phyloP scores from a whole-genome alignment of 179 eudicot genomes.

The Actinidia polygama region DNA sequence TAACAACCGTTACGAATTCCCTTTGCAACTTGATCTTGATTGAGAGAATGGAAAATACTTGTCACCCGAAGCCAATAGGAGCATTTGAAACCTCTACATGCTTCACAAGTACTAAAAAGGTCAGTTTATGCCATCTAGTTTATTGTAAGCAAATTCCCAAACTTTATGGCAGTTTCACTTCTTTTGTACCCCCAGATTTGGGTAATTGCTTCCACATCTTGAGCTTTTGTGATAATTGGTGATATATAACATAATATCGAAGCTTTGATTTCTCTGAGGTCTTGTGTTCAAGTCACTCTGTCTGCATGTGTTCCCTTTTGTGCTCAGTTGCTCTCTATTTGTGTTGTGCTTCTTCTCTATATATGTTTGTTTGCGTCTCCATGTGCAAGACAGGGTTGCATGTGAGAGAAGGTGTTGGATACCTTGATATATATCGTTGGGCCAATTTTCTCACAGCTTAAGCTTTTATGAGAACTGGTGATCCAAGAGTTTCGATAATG shows the following conservation, averaged over 20 bases:
- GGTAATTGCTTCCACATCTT: not conserved
- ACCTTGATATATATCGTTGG: not conserved
- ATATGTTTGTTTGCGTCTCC: not conserved
- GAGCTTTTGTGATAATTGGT: no score
- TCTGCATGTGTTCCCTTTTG: no score
- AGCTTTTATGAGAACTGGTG: not conserved
- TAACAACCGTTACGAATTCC: constrained; percentile 70
- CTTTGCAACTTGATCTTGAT: constrained; percentile 67
- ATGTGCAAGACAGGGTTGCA: not conserved
- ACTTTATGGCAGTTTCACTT: not conserved
- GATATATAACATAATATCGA: no score
- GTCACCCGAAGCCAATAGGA: constrained; percentile 63
- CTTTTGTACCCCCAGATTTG: not conserved
- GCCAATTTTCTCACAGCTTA: not conserved
- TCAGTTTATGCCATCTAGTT: constrained; percentile 3
- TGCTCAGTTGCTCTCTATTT: no score
- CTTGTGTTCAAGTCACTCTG: no score
- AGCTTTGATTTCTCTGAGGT: no score
- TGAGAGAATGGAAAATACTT: constrained; percentile 64
- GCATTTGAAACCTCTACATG: constrained; percentile 59
- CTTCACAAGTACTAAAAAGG: constrained; percentile 54
- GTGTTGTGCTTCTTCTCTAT: not conserved
- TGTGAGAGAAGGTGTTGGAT: not conserved
- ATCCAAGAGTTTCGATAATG: no score
- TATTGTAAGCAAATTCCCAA: not conserved